Percentiles rank a stretch among this genome's conserved stretches.
phyloP scores from a whole-genome alignment of 208 protist species.

The Trypanosoma mega region DNA sequence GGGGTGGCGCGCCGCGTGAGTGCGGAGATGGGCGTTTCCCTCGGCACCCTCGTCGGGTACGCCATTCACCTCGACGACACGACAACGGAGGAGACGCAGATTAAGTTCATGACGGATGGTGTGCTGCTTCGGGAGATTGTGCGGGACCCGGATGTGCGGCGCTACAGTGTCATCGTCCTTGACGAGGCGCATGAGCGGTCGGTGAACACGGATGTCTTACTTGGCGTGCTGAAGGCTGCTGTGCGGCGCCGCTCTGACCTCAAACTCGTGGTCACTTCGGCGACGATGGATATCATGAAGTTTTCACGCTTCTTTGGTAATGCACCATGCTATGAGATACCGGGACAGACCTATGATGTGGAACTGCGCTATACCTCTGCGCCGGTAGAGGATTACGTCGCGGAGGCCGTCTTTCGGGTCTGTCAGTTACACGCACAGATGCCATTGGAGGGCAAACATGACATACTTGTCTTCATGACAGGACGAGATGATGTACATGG shows the following conservation, averaged over 20 bases:
- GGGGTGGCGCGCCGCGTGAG: conserved; percentile 93
- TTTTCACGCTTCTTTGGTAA: conserved; percentile 97
- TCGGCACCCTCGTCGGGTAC: conserved; percentile 91
- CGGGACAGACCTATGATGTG: conserved; percentile 95
- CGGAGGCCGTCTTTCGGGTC: conserved; percentile 78
- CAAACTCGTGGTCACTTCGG: conserved; percentile 99
- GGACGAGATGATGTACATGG: conserved; percentile 97
- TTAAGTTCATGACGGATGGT: conserved; percentile 97
- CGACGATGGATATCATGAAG: conserved; percentile 98
- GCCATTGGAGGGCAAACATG: conserved; percentile 83
- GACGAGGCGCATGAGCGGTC: conserved; percentile 99
- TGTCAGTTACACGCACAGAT: conserved; percentile 86
- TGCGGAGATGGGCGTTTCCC: conserved; percentile 87
- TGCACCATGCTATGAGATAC: conserved; percentile 96
- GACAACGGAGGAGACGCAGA: conserved; percentile 74
- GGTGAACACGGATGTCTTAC: conserved; percentile 97
- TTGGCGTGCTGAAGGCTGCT: conserved; percentile 94
- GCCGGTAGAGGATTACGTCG: conserved; percentile 80
- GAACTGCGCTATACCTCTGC: conserved; percentile 72
- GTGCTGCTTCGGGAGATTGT: conserved; percentile 95
- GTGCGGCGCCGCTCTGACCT: conserved; percentile 90
- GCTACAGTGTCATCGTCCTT: conserved; percentile 98
- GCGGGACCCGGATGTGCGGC: conserved; percentile 73
- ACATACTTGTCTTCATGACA: conserved; percentile 99
- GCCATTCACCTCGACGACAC: conserved; percentile 93